Evolutionary conservation across 202 grass and related monocot genomes (phyloP).

Genomic region (Zoysia matrella): DNA sequence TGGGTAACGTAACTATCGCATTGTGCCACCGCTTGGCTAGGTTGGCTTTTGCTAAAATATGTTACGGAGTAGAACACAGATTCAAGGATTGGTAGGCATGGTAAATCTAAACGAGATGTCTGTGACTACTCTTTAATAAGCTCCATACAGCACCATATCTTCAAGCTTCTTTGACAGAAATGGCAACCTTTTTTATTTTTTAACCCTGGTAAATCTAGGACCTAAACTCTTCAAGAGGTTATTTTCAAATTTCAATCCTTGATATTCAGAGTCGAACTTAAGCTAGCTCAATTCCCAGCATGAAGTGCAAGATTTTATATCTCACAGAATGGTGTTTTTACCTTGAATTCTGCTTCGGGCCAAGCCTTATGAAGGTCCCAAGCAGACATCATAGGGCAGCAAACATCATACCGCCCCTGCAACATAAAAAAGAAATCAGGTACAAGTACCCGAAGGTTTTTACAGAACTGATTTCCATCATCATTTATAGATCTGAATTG

Average conservation of each 20-base stretch:
- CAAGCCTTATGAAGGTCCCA: constrained; percentile 99
- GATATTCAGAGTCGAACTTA: neutral
- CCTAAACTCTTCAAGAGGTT: neutral
- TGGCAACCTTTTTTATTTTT: neutral
- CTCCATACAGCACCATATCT: neutral
- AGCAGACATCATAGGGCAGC: constrained; percentile 97
- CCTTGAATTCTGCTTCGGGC: constrained; percentile 97
- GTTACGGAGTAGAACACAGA: neutral
- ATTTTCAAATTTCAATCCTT: neutral
- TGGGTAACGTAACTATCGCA: neutral
- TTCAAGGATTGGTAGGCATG: neutral
- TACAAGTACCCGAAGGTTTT: neutral
- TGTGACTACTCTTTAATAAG: neutral
- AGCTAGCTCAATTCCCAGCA: neutral
- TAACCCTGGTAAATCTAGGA: neutral
- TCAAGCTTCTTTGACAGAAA: neutral
- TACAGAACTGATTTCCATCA: neutral
- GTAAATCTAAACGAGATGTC: constrained; percentile 1
- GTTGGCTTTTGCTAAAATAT: neutral
- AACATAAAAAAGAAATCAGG: constrained; percentile 34
- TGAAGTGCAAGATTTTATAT: neutral
- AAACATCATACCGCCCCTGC: constrained; percentile 93
- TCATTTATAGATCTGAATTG: neutral
- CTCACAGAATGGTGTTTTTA: constrained; percentile 15
- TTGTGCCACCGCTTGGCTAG: neutral